Conservation (phyloP, 2,329 filamentous ascomycete species). For the Venturia pyrina region DNA sequence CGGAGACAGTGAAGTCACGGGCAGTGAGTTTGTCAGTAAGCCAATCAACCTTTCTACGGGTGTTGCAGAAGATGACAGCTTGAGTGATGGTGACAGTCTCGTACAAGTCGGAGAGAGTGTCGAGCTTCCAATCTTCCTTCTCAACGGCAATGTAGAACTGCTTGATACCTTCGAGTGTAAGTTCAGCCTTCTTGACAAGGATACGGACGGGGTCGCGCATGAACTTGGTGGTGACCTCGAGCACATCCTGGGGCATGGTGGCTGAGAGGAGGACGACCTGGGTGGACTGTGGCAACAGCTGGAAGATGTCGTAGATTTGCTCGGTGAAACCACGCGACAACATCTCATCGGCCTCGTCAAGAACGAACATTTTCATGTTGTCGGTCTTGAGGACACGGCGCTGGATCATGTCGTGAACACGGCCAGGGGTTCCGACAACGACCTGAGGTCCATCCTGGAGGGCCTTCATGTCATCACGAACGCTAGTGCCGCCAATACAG, state of each 20-base stretch:
- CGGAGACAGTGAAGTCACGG: constrained; percentile 97
- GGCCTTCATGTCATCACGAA: constrained; percentile 97
- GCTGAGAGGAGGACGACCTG: constrained; percentile 97
- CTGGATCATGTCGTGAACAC: constrained; percentile 99
- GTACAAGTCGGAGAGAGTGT: constrained; percentile 97
- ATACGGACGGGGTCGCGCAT: constrained; percentile 99
- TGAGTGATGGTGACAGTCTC: constrained; percentile 99
- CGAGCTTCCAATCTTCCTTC: constrained; percentile 99
- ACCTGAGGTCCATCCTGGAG: constrained; percentile 94
- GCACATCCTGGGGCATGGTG: constrained; percentile 97
- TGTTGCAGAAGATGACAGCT: constrained; percentile 99
- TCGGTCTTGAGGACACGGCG: constrained; percentile 95
- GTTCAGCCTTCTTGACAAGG: constrained; percentile 98
- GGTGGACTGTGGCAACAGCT: constrained; percentile 92
- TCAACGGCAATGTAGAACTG: constrained; percentile 99
- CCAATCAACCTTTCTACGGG: constrained; percentile 99
- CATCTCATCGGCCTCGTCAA: constrained; percentile 99
- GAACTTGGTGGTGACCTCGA: constrained; percentile 99
- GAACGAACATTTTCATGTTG: constrained; percentile 99
- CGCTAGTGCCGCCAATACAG: constrained; percentile 96
- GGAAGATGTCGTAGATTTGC: constrained; percentile 99
- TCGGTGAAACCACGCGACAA: constrained; percentile 98
- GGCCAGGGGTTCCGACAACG: constrained; percentile 93
- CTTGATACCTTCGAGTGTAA: constrained; percentile 99
- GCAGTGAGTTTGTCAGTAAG: constrained; percentile 98